Conservation (phyloP, 805 yeast species). For the Metschnikowia vanudenii region DNA sequence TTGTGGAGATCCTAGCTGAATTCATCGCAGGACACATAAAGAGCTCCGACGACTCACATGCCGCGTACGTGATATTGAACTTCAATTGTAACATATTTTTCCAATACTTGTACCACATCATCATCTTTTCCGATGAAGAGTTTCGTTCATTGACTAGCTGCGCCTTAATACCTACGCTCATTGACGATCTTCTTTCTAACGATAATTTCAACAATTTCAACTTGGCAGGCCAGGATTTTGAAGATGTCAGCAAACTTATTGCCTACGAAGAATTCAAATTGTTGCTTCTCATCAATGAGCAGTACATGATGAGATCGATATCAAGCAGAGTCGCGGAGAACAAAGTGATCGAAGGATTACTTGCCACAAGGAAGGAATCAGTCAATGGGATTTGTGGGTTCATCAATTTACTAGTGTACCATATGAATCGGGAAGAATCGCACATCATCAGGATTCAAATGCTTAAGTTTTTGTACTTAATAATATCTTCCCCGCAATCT, state of each 20-base stretch:
- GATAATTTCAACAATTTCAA: conserved; percentile 37
- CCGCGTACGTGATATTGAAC: conserved; percentile 35
- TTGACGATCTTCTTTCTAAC: conserved; percentile 31
- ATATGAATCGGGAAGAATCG: conserved; percentile 76
- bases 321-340: conserved; percentile 36
- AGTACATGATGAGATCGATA: conserved; percentile 67
- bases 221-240: conserved; percentile 32
- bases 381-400: conserved; percentile 62
- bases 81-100: conserved; percentile 41
- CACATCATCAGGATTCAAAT: conserved; percentile 71
- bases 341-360: conserved; percentile 53
- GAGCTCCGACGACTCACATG: conserved; percentile 18
- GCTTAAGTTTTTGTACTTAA: conserved; percentile 70
- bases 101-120: conserved; percentile 39
- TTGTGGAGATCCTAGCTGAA: conserved; percentile 39
- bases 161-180: conserved; percentile 28
- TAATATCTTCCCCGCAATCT: conserved; percentile 66
- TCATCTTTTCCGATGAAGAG: conserved; percentile 35
- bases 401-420: conserved; percentile 54
- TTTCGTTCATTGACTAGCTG: conserved; percentile 28
- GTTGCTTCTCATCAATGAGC: conserved; percentile 78
- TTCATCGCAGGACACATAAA: conserved; percentile 30
- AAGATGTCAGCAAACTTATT: conserved; percentile 45
- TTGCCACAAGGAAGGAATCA: conserved; percentile 8
- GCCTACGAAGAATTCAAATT: conserved; percentile 66